Conservation (phyloP, 768 basidiomycete species). For the Russula lepida region DNA sequence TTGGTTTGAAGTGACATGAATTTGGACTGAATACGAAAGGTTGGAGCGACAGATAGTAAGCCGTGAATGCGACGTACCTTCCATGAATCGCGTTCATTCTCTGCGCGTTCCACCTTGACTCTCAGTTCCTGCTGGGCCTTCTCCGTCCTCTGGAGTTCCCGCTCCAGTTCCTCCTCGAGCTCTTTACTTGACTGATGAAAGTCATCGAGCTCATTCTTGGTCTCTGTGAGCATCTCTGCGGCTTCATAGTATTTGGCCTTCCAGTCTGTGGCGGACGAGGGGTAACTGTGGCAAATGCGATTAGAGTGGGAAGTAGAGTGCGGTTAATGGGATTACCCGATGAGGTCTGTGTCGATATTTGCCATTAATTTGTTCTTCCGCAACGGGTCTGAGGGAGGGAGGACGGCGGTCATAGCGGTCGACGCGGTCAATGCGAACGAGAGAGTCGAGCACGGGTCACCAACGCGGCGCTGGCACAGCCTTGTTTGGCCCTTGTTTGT, state of each 20-base stretch:
- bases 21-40: slow-evolving; percentile 45
- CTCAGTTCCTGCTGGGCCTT: slow-evolving; percentile 74
- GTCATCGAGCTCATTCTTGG: slow-evolving; percentile 77
- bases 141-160: slow-evolving; percentile 82
- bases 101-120: slow-evolving; percentile 60
- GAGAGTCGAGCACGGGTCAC: slow-evolving; percentile 17
- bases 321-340: slow-evolving; percentile 38
- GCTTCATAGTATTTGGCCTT: slow-evolving; percentile 74
- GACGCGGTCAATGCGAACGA: slow-evolving; percentile 18
- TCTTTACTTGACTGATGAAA: slow-evolving; percentile 85
- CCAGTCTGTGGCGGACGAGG: slow-evolving; percentile 51
- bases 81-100: slow-evolving; percentile 82
- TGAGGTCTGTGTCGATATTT: slow-evolving; percentile 55
- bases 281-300: slow-evolving; percentile 36
- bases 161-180: slow-evolving; percentile 87
- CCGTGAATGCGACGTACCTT: slow-evolving; percentile 51
- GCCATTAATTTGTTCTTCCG: slow-evolving; percentile 50
- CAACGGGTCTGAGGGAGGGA: slow-evolving; percentile 50
- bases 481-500: slow-evolving; percentile 14
- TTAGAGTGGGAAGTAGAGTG: background rate
- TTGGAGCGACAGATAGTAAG: slow-evolving; percentile 9
- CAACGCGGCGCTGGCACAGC: slow-evolving; percentile 19
- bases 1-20: slow-evolving; percentile 83
- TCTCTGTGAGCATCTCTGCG: slow-evolving; percentile 76
- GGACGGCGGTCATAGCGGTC: slow-evolving; percentile 51